A percentile compares a stretch with the other conserved stretches of the same genome.
Evolutionary conservation across 2,329 filamentous ascomycete species (phyloP).

Genomic region (Penicillium sp.): DNA sequence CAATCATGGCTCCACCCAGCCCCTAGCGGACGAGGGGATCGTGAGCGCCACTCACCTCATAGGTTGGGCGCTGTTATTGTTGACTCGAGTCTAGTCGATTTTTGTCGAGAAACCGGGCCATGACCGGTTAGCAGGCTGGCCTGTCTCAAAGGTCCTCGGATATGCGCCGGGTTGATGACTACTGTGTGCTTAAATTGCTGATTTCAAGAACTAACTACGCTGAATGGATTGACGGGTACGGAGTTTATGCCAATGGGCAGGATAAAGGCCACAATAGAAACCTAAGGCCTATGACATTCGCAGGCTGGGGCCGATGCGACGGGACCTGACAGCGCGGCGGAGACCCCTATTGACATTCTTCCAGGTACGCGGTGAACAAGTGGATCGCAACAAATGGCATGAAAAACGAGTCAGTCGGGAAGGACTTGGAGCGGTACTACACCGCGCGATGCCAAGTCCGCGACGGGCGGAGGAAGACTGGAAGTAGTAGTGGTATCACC

Average conservation of each 20-base stretch:
- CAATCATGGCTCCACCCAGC: slow-evolving; percentile 28
- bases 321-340: slow-evolving; percentile 12
- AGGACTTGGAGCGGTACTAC: neutral
- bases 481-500: neutral
- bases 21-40: slow-evolving; percentile 27
- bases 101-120: slow-evolving; percentile 17
- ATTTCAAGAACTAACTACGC: neutral
- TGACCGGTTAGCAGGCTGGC: slow-evolving; percentile 2
- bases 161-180: slow-evolving; percentile 11
- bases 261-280: neutral
- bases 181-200: neutral
- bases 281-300: neutral
- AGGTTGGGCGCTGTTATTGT: slow-evolving; percentile 17
- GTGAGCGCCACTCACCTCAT: slow-evolving; percentile 38
- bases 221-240: no score
- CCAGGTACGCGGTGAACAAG: slow-evolving; percentile 5
- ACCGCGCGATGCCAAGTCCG: slow-evolving; percentile 6
- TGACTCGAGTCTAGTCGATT: neutral
- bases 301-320: slow-evolving; percentile 8
- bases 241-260: neutral
- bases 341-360: slow-evolving; percentile 1
- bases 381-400: slow-evolving; percentile 6
- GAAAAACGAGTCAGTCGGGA: neutral
- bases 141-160: slow-evolving; percentile 22
- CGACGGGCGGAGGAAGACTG: neutral